Percentiles rank a stretch among this genome's conserved stretches.
Evolutionary conservation across 768 basidiomycete genomes (phyloP).

Genomic region (Cystofilobasidium capitatum): DNA sequence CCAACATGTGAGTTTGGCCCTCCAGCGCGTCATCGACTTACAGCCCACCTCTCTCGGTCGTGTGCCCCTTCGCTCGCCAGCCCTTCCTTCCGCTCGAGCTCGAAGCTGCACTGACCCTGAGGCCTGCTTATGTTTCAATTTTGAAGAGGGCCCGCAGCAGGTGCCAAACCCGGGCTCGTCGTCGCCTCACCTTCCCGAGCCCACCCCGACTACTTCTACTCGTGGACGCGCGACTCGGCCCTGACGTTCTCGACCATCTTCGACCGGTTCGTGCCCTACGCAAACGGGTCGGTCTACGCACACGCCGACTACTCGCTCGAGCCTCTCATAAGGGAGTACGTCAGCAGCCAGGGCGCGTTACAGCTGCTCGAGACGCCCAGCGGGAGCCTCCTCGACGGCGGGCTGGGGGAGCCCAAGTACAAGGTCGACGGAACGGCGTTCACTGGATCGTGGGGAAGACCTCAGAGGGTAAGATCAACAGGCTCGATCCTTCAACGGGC

Average conservation of each 20-base stretch:
- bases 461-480: conserved; percentile 33
- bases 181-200: conserved; percentile 37
- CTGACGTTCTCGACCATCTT: conserved; percentile 34
- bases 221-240: conserved; percentile 37
- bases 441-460: conserved; percentile 37
- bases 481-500: conserved; percentile 2
- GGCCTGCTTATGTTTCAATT: no score
- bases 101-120: no score
- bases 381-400: conserved; percentile 34
- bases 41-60: background rate
- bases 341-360: conserved; percentile 32
- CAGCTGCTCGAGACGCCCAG: conserved; percentile 35
- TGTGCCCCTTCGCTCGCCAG: background rate
- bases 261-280: conserved; percentile 27
- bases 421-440: conserved; percentile 36
- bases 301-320: conserved; percentile 29
- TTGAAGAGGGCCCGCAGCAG: conserved; percentile 35
- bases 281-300: background rate
- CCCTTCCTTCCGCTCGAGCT: background rate
- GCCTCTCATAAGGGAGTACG: conserved; percentile 33
- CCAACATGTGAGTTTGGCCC: conserved; percentile 12
- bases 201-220: conserved; percentile 39
- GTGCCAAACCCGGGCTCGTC: conserved; percentile 38
- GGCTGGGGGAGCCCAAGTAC: conserved; percentile 40
- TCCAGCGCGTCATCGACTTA: no score